Base-by-base conservation (phyloP, 2,329 filamentous ascomycete species). In the Fusarium sp. region DNA sequence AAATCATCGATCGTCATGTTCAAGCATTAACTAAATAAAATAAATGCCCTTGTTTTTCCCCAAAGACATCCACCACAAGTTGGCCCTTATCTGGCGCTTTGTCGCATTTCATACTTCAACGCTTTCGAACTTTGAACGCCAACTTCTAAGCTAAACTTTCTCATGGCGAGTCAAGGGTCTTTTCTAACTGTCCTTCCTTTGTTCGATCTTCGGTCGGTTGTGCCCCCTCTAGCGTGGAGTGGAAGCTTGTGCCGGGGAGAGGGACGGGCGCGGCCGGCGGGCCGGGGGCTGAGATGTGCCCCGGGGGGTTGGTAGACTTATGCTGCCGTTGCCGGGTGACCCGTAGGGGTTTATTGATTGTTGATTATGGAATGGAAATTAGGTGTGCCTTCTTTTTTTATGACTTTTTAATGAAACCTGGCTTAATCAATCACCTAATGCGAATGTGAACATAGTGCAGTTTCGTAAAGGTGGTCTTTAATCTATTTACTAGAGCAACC, bases 261-360 rank as follows among this genome's bases (percentile, higher is more conserved):
- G 56, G 48, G 40, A 51, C 62, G 50, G 63, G 53, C 59, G 50
- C 56, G 56, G 62, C 56, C 56, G 62, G 46, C 56, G 64, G 64
- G 62, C 57, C 64, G 64, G 59, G 40, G 48, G 35, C 35, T 37
- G 35, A 37, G 5, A 10, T 8, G 35, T 37, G 35, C 35, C 27
- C 27, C 15, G 44, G 23, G 50, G 62, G 56, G 41, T 41, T 33
- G 37, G 30, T 37, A 37, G 35, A n/a, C 35, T 37, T 30, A 13
- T 30, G 9, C 35, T n/a, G 14, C 19, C 47, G 63, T 48, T 57
- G 62, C 47, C 62, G 19, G 63, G 47, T 58, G 52, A 67, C 43
- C 33, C 6, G 11, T 20, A 30, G 27, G 49, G 17, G 35, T 66
- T 66, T 66, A 41, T 66, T 65, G 55, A 37, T 52, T 64, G 51